Conservation (phyloP, 1,139 yeast genomes). For the Suhomyces coccinellae region DNA sequence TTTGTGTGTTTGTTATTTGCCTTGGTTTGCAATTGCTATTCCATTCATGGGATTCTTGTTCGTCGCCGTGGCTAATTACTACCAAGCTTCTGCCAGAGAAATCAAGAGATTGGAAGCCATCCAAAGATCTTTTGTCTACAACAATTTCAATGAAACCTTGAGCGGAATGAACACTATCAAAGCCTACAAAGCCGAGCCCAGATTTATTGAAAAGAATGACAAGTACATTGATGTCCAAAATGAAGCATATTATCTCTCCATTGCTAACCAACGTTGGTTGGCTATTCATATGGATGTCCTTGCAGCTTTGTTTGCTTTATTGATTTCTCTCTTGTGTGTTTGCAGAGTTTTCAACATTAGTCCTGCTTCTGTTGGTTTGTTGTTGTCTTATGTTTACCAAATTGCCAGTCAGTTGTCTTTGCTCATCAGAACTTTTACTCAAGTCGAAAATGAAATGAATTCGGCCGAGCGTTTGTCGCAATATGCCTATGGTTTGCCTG, state of each 20-base stretch:
- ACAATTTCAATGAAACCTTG: slow-evolving; percentile 74
- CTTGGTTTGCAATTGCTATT: slow-evolving; percentile 52
- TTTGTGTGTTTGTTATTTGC: slow-evolving; percentile 69
- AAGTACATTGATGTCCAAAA: slow-evolving; percentile 60
- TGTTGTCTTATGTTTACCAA: slow-evolving; percentile 58
- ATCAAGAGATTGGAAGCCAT: slow-evolving; percentile 79
- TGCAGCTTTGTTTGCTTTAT: slow-evolving; percentile 39
- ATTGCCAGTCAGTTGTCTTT: slow-evolving; percentile 50
- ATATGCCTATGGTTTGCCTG: slow-evolving; percentile 54
- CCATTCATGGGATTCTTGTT: slow-evolving; percentile 42
- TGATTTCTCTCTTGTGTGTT: slow-evolving; percentile 61
- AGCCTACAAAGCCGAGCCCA: slow-evolving; percentile 51
- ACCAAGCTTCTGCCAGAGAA: slow-evolving; percentile 76
- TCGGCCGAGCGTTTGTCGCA: slow-evolving; percentile 79
- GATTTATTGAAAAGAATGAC: slow-evolving; percentile 55
- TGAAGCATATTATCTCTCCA: slow-evolving; percentile 66
- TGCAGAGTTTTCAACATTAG: slow-evolving; percentile 59
- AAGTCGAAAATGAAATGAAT: slow-evolving; percentile 79
- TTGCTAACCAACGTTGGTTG: slow-evolving; percentile 80
- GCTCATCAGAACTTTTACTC: slow-evolving; percentile 57
- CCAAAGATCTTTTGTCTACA: slow-evolving; percentile 73
- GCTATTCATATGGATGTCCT: slow-evolving; percentile 58
- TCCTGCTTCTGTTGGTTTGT: slow-evolving; percentile 71
- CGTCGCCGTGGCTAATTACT: slow-evolving; percentile 43
- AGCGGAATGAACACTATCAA: slow-evolving; percentile 72